Evolutionary conservation across 805 yeast species (phyloP).

Genomic region (Peterozyma toletana): DNA sequence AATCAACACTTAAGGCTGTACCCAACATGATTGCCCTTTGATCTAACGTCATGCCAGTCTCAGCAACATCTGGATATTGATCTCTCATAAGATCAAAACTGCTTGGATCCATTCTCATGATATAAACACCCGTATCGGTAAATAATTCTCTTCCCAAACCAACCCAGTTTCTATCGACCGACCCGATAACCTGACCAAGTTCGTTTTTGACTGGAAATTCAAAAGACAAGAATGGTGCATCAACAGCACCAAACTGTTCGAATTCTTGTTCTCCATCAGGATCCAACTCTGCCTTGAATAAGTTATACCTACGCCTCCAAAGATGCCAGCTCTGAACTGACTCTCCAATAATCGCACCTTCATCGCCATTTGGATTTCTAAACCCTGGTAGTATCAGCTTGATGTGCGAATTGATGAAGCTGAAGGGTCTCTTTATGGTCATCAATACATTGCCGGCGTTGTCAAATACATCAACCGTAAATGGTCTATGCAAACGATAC

Average conservation of each 20-base stretch:
- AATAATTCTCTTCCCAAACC: slow-evolving; percentile 90
- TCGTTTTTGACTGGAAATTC: slow-evolving; percentile 72
- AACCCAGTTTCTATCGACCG: slow-evolving; percentile 90
- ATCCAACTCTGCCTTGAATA: slow-evolving; percentile 40
- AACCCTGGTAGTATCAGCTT: slow-evolving; percentile 58
- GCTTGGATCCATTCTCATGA: slow-evolving; percentile 73
- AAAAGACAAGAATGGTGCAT: slow-evolving; percentile 81
- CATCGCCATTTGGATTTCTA: slow-evolving; percentile 27
- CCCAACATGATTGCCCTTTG: slow-evolving; percentile 83
- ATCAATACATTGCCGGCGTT: slow-evolving; percentile 50
- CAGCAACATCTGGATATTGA: slow-evolving; percentile 39
- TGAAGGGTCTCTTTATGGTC: slow-evolving; percentile 76
- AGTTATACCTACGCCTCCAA: slow-evolving; percentile 85
- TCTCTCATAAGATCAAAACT: slow-evolving; percentile 54
- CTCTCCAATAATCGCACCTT: slow-evolving; percentile 63
- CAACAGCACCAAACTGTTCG: slow-evolving; percentile 80
- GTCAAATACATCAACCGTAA: slow-evolving; percentile 65
- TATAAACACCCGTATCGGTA: slow-evolving; percentile 92
- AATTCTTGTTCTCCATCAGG: slow-evolving; percentile 30
- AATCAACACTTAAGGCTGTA: slow-evolving; percentile 87
- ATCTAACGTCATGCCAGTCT: slow-evolving; percentile 50
- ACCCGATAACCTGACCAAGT: slow-evolving; percentile 51
- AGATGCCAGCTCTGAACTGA: slow-evolving; percentile 90
- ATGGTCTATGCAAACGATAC: slow-evolving; percentile 81
- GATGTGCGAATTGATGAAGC: slow-evolving; percentile 84